Evolutionary conservation across 2,329 filamentous ascomycete species (phyloP), one percentile per base, ranked within the genome.

Genomic region (Coleophoma eucalyptorum): DNA sequence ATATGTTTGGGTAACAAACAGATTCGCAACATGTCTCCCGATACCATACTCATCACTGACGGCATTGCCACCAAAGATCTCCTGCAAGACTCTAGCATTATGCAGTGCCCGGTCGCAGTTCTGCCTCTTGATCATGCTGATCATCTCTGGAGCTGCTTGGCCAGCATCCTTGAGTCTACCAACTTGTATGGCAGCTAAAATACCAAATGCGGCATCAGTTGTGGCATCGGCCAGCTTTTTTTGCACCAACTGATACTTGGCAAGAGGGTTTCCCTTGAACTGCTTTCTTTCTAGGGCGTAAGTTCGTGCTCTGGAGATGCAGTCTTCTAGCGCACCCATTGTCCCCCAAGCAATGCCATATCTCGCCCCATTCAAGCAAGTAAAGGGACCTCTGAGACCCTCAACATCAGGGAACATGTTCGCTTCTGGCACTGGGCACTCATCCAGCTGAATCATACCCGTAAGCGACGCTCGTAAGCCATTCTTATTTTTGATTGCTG

Each of bases 1-100:
- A 62, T 99, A 99, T 2, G 93, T 97, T 74, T 97, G 93, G 49
- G 93, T 95, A 48, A 99, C 94, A 69, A 95, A 99, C 57, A 99
- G 70, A 69, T 99, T 99, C 50, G 93, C 87, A 52, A 97, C 94
- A 73, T 97, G 94, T 57, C 94, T 83, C 15, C 90, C 94, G 64
- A 99, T 97, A 55, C 85, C 84, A 65, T 97, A 99, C 73, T 99
- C 94, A 63, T 99, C 94, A 65, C 91, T 96, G 46, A 94, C 90
- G n/a, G 94, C 94, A 66, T 99, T 99, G 31, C 94, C 94, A 51
- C 94, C 94, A 72, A 99, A 97, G 19, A 99, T 82, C 74, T 99
- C 94, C 71, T 99, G 94, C 54, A 99, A 75, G 65, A 79, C 75
- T 58, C 94, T 80, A 18, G 91, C 84, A 58, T 93, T 91, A 31